Conservation (phyloP, 2,329 filamentous ascomycete species). For the Albifimbria verrucaria region DNA sequence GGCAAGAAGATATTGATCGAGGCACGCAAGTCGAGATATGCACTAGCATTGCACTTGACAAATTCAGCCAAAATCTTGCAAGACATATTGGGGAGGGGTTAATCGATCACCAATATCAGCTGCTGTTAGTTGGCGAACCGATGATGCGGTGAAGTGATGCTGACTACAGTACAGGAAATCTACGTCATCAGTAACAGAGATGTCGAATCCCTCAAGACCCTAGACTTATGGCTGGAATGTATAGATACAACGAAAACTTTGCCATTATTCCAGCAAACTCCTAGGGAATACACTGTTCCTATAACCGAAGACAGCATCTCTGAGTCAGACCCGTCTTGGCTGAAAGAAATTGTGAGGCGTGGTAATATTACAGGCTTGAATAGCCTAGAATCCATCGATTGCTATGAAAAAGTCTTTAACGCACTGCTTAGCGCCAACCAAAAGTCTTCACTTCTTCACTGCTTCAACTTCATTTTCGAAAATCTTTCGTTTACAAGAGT, state of each 20-base stretch:
- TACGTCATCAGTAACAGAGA: constrained; percentile 41
- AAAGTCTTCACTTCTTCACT: not conserved
- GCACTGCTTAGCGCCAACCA: not conserved
- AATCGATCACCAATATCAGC: constrained; percentile 29
- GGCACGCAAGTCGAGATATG: not conserved
- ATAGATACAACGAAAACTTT: constrained; percentile 34
- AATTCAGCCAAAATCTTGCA: constrained; percentile 32
- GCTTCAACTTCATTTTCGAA: not conserved
- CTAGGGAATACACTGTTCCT: constrained; percentile 27
- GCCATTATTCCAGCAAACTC: constrained; percentile 30
- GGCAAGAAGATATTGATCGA: not conserved
- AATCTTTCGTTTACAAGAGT: not conserved
- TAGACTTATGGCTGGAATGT: constrained; percentile 37
- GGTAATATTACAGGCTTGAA: not conserved
- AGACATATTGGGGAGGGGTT: constrained; percentile 33
- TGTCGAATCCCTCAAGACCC: constrained; percentile 26
- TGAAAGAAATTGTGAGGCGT: not conserved
- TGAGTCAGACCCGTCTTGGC: constrained; percentile 5
- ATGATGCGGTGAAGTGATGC: not conserved
- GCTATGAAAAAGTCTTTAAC: not conserved
- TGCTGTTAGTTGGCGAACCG: constrained; percentile 25
- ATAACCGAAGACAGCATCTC: constrained; percentile 19
- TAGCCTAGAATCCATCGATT: not conserved
- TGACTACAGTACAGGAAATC: constrained; percentile 27
- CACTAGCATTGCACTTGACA: constrained; percentile 32